Evolutionary conservation across 2,329 filamentous ascomycete genomes (phyloP).

Genomic region (Tolypocladium nubicola): DNA sequence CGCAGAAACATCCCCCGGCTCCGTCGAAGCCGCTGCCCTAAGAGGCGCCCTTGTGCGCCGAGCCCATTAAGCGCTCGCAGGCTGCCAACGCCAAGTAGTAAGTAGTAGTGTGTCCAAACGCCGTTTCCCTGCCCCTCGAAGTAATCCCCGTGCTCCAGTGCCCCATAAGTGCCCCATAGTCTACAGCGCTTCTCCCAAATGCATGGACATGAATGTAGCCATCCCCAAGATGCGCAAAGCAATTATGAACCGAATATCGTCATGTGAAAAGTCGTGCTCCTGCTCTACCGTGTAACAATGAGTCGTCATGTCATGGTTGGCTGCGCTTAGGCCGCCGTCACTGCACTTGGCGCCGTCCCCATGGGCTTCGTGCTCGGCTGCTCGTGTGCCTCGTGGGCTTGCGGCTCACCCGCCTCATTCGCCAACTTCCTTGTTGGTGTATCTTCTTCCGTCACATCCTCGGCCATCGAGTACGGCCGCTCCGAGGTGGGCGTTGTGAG

Average conservation of each 20-base stretch:
- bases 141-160: background rate
- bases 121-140: background rate
- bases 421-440: constrained; percentile 19
- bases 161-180: background rate
- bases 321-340: constrained; percentile 2
- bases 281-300: constrained; percentile 3
- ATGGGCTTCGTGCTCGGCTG: background rate
- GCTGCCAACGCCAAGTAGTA: background rate
- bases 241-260: constrained; percentile 1
- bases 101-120: constrained; percentile 1
- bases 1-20: background rate
- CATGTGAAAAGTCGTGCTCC: constrained; percentile 1
- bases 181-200: background rate
- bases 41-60: background rate
- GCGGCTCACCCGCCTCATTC: constrained; percentile 9
- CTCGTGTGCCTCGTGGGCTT: background rate
- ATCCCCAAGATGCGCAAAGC: background rate
- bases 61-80: background rate
- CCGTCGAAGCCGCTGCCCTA: background rate
- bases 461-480: constrained; percentile 19
- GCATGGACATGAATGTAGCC: constrained; percentile 1
- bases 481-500: constrained; percentile 28
- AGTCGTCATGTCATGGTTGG: constrained; percentile 5
- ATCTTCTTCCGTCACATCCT: constrained; percentile 18
- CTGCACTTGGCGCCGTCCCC: background rate